Evolutionary conservation across 2,329 filamentous ascomycete genomes (phyloP).

Genomic region (Microcera coccophila): DNA sequence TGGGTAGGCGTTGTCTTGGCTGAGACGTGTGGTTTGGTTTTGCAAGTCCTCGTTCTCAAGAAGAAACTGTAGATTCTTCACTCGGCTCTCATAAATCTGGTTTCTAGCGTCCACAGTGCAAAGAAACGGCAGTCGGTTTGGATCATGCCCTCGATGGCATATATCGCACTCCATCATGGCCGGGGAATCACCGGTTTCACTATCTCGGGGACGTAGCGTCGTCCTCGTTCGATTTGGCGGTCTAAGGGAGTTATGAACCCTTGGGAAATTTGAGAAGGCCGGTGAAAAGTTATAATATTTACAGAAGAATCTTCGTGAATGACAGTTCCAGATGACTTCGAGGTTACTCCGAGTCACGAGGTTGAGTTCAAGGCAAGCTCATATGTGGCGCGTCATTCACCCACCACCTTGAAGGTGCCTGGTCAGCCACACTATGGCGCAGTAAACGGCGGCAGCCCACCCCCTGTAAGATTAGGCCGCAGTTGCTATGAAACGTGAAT

Average conservation of each 20-base stretch:
- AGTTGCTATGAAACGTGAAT: too few relatives aligned
- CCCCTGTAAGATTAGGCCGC: too few relatives aligned
- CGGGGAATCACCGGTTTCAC: not conserved
- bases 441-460: constrained; percentile 24
- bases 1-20: constrained; percentile 25
- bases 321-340: constrained; percentile 25
- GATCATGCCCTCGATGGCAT: constrained; percentile 55
- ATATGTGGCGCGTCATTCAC: constrained; percentile 20
- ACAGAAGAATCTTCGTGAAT: not conserved
- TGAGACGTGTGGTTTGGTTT: constrained; percentile 44
- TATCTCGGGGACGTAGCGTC: too few relatives aligned
- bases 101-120: constrained; percentile 69
- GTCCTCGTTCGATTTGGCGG: not conserved
- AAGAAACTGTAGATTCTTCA: constrained; percentile 57
- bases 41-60: constrained; percentile 59
- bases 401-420: too few relatives aligned
- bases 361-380: constrained; percentile 11
- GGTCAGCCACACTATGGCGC: constrained; percentile 20
- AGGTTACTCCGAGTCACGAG: constrained; percentile 25
- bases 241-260: too few relatives aligned
- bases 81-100: constrained; percentile 59
- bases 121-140: constrained; percentile 59
- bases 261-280: constrained; percentile 4
- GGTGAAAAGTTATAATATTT: constrained; percentile 8
- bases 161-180: constrained; percentile 64